Conservation (phyloP, 2,329 filamentous ascomycete species). For the Aspergillus sp. region DNA sequence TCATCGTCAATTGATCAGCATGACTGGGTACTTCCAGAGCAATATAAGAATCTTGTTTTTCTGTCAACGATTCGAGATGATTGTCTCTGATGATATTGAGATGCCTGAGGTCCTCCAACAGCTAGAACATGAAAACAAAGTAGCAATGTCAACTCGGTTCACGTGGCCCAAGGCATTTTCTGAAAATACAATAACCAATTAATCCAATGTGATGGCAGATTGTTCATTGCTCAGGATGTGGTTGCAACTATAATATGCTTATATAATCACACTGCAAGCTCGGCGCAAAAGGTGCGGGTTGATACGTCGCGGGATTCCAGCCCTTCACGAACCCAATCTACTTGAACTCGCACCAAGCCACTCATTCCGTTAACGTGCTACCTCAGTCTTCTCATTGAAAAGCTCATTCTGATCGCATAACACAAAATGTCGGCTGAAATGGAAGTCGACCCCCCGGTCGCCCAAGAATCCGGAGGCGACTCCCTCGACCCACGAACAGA, state of each 20-base stretch:
- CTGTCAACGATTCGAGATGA: too few species aligned
- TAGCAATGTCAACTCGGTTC: too few species aligned
- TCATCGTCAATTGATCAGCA: too few species aligned
- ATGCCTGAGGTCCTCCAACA: too few species aligned
- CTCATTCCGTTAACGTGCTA: neutral
- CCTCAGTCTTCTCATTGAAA: neutral
- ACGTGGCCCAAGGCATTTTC: too few species aligned
- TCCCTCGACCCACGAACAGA: constrained; percentile 44
- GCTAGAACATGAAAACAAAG: too few species aligned
- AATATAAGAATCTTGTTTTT: too few species aligned
- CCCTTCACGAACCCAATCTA: neutral
- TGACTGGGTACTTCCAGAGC: too few species aligned
- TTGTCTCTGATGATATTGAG: too few species aligned
- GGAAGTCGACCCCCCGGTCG: constrained; percentile 43
- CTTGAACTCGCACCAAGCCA: neutral
- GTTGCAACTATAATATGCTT: constrained; percentile 3
- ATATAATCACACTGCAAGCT: constrained; percentile 17
- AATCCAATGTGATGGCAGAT: too few species aligned
- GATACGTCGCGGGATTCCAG: neutral
- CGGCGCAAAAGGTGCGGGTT: constrained; percentile 2
- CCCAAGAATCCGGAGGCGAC: constrained; percentile 32
- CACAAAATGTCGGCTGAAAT: constrained; percentile 44
- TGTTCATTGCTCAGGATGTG: too few species aligned
- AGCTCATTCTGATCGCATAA: neutral
- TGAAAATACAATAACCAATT: too few species aligned